Percentiles rank a stretch among this genome's conserved stretches.
Evolutionary conservation across 179 eudicot genomes (phyloP).

Genomic region (Monotropa hypopitys): DNA sequence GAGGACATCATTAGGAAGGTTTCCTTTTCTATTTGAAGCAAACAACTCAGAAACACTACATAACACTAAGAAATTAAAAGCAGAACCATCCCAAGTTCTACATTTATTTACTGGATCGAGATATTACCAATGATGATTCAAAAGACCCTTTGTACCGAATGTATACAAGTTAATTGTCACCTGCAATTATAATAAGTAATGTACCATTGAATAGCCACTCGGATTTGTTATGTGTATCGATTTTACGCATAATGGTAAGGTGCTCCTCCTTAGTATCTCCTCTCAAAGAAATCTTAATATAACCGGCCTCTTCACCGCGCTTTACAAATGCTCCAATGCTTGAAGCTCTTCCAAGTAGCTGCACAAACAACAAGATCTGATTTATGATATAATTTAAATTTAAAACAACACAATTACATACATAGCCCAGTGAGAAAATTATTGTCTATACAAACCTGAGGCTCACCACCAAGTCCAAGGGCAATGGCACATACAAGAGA

Average conservation of each 20-base stretch:
- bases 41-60: not conserved
- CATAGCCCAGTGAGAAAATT: not conserved
- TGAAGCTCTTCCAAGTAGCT: conserved; percentile 87
- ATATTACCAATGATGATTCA: not conserved
- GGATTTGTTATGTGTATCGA: conserved; percentile 74
- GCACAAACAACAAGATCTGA: conserved; percentile 16
- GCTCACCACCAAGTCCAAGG: conserved; percentile 93
- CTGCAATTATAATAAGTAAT: conserved; percentile 1
- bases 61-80: no score
- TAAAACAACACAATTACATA: not conserved
- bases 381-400: not conserved
- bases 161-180: not conserved
- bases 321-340: conserved; percentile 86
- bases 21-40: not conserved
- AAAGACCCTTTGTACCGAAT: not conserved
- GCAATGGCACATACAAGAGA: conserved; percentile 93
- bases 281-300: conserved; percentile 59
- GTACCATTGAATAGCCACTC: conserved; percentile 84
- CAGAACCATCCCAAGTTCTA: not conserved
- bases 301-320: conserved; percentile 79
- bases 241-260: conserved; percentile 52
- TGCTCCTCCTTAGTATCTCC: conserved; percentile 41
- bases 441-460: conserved; percentile 44
- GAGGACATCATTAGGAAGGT: not conserved
- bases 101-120: not conserved